These are phyloP conservation scores for Diaporthe sp. DNA, from an alignment of 2,329 filamentous ascomycete species.

Conservation along the genomic window DNA sequence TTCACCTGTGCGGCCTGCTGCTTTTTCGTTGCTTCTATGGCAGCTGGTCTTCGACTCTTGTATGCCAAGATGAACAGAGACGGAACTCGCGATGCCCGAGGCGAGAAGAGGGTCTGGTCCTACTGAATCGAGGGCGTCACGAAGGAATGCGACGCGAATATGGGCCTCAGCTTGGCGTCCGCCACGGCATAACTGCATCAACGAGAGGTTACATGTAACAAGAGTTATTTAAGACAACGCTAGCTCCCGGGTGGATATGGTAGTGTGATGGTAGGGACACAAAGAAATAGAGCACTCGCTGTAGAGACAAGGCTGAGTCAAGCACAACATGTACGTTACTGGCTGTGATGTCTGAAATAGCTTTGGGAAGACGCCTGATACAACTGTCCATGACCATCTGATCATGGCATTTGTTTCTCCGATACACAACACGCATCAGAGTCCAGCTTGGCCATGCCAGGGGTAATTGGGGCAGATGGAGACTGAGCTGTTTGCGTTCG, in stretches of 20 bases:
- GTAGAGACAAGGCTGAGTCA: background rate
- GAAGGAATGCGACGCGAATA: background rate
- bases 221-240: too few relatives aligned
- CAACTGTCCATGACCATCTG: background rate
- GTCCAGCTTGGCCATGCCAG: background rate
- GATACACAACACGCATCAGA: background rate
- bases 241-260: too few relatives aligned
- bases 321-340: background rate
- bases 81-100: conserved; percentile 36
- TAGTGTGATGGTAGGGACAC: background rate
- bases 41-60: conserved; percentile 37
- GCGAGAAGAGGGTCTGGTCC: conserved; percentile 40
- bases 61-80: conserved; percentile 41
- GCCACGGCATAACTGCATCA: background rate
- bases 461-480: background rate
- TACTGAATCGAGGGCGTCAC: conserved; percentile 31
- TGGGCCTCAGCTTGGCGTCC: background rate
- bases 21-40: conserved; percentile 43
- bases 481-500: background rate
- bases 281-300: too few relatives aligned
- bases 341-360: background rate
- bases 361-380: background rate
- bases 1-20: conserved; percentile 51
- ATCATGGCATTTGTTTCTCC: background rate
- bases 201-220: background rate